Evolutionary conservation across 2,329 filamentous ascomycete genomes (phyloP), one percentile per base, ranked within the genome.

Genomic region (Hypocreales sp.): DNA sequence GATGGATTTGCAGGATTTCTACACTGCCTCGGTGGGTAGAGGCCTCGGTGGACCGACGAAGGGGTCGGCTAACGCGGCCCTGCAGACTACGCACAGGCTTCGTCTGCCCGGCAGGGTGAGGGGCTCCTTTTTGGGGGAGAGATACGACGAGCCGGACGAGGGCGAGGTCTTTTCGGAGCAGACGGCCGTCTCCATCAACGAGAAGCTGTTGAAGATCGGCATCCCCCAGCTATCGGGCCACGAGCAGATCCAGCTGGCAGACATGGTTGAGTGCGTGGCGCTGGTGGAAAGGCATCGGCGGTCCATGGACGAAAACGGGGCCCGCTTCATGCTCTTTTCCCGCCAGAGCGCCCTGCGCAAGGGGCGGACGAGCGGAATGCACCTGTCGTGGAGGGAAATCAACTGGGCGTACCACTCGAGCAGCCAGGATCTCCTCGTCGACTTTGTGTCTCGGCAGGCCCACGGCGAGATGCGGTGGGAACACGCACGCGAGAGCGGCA

Each of bases 291-390:
- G 79, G 42, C 82, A 94, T 43, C 72, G 83, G 12, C 72, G 82
- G 5, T 92, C 84, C 3, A 79, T 94, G 55, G 86, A 94, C 43
- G 80, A 82, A 41, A 92, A 93, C 42, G 86, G 80, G 4, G 78
- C 80, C 7, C 73, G 83, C 23, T 94, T 86, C 50, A 71, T 93
- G 53, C 61, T 93, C 9, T 90, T 90, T 51, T 90, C 87, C 55
- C 68, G 82, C 13, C 79, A 92, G 42, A 75, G 87, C 46, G 73
- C 73, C 26, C 58, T 92, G 25, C 71, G 76, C 16, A 74, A 72
- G 47, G 63, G 66, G 25, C 68, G 74, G 32, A 66, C 67, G 3
- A 67, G 68, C 34, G 67, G 78, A 41, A 67, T 73, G 4, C 62
- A 69, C 15, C 67, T 92, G 40, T 76, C 66, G 1, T 81, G 75